These are phyloP conservation scores for Podospora bellae-mahoneyi DNA, from an alignment of 495 filamentous ascomycete species.

Conservation along the genomic window DNA sequence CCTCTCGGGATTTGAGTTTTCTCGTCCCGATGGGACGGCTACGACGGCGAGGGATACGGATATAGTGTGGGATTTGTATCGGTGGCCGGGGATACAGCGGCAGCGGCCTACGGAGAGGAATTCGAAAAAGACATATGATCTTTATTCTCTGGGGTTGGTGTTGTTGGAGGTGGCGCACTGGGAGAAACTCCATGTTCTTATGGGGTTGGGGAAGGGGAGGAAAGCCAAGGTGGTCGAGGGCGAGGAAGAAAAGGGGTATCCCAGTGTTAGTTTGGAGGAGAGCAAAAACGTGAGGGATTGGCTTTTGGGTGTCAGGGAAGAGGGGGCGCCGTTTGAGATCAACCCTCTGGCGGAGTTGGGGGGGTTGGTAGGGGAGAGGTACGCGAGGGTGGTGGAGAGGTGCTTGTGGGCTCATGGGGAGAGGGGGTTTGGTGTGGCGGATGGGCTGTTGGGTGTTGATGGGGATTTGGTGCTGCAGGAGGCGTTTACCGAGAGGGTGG, in stretches of 20 bases:
- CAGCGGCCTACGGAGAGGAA: slow-evolving; percentile 28
- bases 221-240: neutral
- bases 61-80: slow-evolving; percentile 32
- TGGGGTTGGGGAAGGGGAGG: slow-evolving; percentile 29
- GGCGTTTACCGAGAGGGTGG: slow-evolving; percentile 31
- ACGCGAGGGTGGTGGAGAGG: slow-evolving; percentile 26
- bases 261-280: slow-evolving; percentile 22
- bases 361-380: slow-evolving; percentile 27
- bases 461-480: slow-evolving; percentile 29
- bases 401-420: slow-evolving; percentile 35
- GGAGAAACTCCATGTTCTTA: slow-evolving; percentile 43
- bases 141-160: slow-evolving; percentile 50
- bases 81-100: slow-evolving; percentile 32
- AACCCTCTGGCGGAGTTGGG: slow-evolving; percentile 31
- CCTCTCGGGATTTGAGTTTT: slow-evolving; percentile 32
- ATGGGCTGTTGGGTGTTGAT: slow-evolving; percentile 18
- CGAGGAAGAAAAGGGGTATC: neutral
- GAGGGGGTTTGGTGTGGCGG: slow-evolving; percentile 28
- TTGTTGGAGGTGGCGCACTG: slow-evolving; percentile 52
- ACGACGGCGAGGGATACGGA: slow-evolving; percentile 31
- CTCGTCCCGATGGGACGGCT: slow-evolving; percentile 27
- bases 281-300: slow-evolving; percentile 29
- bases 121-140: slow-evolving; percentile 48
- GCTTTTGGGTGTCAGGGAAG: slow-evolving; percentile 24
- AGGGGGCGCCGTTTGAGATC: slow-evolving; percentile 17